Evolutionary conservation across 2,329 filamentous ascomycete species (phyloP).

Genomic region (Alternaria incomplexa): DNA sequence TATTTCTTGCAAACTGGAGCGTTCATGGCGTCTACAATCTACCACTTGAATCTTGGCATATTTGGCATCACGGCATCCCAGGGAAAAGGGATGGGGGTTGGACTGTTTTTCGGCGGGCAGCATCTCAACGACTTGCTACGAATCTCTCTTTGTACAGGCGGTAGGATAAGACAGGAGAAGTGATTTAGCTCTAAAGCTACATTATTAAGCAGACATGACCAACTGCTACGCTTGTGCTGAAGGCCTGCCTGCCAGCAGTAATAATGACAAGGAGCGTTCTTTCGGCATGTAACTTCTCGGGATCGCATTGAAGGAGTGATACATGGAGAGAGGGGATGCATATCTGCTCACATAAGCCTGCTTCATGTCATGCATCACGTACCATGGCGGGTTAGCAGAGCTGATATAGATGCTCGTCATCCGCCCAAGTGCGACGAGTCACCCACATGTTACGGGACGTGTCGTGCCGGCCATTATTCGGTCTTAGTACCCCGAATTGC

Average conservation of each 20-base stretch:
- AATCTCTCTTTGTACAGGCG: conserved; percentile 21
- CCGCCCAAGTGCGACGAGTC: not conserved
- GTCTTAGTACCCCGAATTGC: not conserved
- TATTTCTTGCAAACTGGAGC: conserved; percentile 3
- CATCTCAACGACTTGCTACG: conserved; percentile 18
- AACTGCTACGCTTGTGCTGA: not conserved
- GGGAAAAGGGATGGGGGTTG: conserved; percentile 4
- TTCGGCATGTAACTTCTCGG: not conserved
- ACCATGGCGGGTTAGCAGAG: not conserved
- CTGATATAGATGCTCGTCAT: not conserved
- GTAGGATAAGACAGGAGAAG: conserved; percentile 4
- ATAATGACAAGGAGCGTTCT: not conserved
- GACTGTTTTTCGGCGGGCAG: conserved; percentile 6
- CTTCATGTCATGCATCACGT: not conserved
- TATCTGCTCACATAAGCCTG: not conserved
- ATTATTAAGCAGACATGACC: not conserved
- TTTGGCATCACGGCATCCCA: conserved; percentile 12
- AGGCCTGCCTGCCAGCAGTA: not conserved
- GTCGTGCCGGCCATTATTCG: conserved; percentile 1
- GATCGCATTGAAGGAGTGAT: not conserved
- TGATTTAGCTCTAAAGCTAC: not conserved
- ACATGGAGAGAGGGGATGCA: not conserved
- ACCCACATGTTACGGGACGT: not conserved
- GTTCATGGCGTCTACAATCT: conserved; percentile 8
- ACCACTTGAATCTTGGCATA: conserved; percentile 6